These are phyloP conservation scores for Calonectria hongkongensis DNA, from an alignment of 2,329 filamentous ascomycete genomes.

Conservation along the genomic window DNA sequence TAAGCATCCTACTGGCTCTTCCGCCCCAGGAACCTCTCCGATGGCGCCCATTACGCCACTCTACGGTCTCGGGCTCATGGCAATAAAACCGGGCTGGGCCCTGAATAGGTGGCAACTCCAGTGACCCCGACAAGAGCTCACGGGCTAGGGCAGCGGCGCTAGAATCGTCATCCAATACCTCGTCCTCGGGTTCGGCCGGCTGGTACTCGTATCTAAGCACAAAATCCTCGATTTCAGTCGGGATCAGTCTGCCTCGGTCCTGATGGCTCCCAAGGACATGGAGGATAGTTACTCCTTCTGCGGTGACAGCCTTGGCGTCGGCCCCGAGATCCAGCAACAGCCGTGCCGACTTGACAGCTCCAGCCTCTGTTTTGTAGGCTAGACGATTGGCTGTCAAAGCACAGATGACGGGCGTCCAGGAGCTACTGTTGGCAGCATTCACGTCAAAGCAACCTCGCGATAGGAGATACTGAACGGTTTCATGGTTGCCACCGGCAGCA, in stretches of 20 bases:
- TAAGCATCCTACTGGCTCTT: not conserved
- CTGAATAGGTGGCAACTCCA: not conserved
- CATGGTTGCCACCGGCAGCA: not conserved
- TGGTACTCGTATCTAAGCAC: not conserved
- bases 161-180: not conserved
- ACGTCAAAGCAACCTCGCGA: not conserved
- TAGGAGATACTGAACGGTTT: not conserved
- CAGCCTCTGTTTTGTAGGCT: not conserved
- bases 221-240: not conserved
- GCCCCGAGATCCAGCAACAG: not conserved
- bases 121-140: not conserved
- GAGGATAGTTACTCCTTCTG: not conserved
- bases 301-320: not conserved
- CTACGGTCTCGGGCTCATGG: not conserved
- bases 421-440: not conserved
- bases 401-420: not conserved
- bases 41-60: not conserved
- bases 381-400: not conserved
- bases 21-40: not conserved
- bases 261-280: not conserved
- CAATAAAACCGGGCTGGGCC: not conserved
- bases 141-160: not conserved
- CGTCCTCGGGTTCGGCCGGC: not conserved
- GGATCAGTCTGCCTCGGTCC: not conserved
- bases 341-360: conserved; percentile 1